These are phyloP conservation scores for Stentor coeruleus DNA, from an alignment of 73 alveolate genomes.

Conservation along the genomic window DNA sequence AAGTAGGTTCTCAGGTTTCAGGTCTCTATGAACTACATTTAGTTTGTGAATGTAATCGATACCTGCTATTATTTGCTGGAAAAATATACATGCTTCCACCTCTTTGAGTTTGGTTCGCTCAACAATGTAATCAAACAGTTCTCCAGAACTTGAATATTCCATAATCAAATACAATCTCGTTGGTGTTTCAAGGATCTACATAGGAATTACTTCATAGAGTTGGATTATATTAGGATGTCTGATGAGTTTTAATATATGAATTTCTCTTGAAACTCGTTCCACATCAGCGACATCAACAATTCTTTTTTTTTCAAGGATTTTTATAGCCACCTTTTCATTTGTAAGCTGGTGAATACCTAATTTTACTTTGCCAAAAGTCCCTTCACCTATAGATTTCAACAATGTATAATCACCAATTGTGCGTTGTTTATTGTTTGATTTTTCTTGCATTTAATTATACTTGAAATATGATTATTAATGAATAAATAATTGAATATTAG, in stretches of 20 bases:
- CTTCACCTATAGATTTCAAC: conserved; percentile 82
- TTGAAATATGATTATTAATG: too few species aligned
- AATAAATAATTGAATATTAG: too few species aligned
- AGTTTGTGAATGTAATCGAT: conserved; percentile 73
- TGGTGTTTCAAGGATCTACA: conserved; percentile 43
- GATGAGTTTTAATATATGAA: conserved; percentile 68
- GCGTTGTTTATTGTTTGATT: too few species aligned
- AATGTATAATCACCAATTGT: too few species aligned
- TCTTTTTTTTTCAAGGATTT: conserved; percentile 74
- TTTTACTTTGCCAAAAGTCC: conserved; percentile 90
- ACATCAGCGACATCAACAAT: conserved; percentile 72
- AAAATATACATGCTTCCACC: conserved; percentile 52
- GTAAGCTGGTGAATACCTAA: conserved; percentile 74
- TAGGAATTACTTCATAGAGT: conserved; percentile 60
- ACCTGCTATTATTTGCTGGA: conserved; percentile 62
- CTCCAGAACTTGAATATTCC: conserved; percentile 47
- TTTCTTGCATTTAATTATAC: too few species aligned
- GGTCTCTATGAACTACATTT: conserved; percentile 80
- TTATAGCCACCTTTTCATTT: conserved; percentile 86
- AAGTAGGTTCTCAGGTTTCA: conserved; percentile 94
- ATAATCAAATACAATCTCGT: conserved; percentile 37
- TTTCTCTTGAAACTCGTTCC: conserved; percentile 78
- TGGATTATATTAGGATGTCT: conserved; percentile 74
- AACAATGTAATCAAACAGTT: conserved; percentile 42
- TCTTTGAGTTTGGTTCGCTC: conserved; percentile 44